Evolutionary conservation across 2,329 filamentous ascomycete genomes (phyloP), one percentile per base, ranked within the genome.

Genomic region (Talaromyces sp.): DNA sequence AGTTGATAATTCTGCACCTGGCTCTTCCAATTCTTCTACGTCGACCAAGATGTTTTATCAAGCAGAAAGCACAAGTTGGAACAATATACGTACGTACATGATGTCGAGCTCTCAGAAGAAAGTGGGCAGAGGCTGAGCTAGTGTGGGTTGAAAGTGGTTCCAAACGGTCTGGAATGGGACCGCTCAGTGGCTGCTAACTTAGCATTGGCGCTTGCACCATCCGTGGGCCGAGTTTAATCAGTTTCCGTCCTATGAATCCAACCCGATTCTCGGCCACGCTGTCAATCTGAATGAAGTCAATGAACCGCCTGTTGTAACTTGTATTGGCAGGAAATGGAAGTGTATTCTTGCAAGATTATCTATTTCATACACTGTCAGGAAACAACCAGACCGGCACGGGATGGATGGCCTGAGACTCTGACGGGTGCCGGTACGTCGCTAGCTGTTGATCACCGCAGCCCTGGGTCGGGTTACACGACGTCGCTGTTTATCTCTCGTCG

Each of bases 111-210:
- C 17, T 17, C 1, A 19, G 49, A 56, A 38, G 31, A 56, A 36
- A 22, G 53, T 22, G 53, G 31, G 53, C 31, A 56, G 45, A 61
- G 43, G 59, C 59, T 61, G 58, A 61, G 59, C 59, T 61, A 61
- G 59, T 38, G 43, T 36, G 40, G 56, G 40, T 45, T 43, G 22
- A 29, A 13, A 34, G 58, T 47, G 58, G 27, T 31, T 22, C 29
- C 40, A 49, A 60, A 61, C 58, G 58, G 58, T 36, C 58, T 61
- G 59, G 19, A 53, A 47, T 25, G 59, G 59, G 59, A 51, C 59
- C 45, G 27, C 29, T 60, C 45, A 49, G 29, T 47, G 40, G 40
- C 58, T 60, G 49, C 53, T 56, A 56, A 56, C 31, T 56, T 56
- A 56, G 51, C 51, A 38, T 45, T 47, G 56, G 56, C 56, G 56